Evolutionary conservation across 345 rosid species (phyloP).

Genomic region (Adansonia digitata): DNA sequence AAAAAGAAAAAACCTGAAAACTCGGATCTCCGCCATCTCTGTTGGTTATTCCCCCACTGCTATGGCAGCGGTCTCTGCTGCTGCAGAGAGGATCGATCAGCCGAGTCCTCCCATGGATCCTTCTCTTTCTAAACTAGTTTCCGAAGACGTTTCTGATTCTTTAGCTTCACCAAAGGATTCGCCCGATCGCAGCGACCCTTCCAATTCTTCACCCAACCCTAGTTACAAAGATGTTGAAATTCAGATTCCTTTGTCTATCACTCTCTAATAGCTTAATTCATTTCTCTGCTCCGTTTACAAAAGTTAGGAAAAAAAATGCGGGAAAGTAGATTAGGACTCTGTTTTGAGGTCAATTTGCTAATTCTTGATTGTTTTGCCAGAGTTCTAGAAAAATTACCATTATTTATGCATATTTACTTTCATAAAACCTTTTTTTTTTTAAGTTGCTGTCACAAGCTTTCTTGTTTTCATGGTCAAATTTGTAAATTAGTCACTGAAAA

Average conservation of each 20-base stretch:
- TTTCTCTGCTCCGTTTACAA: background rate
- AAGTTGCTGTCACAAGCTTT: background rate
- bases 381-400: background rate
- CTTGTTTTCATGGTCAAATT: background rate
- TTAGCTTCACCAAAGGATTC: conserved; percentile 30
- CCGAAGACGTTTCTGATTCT: conserved; percentile 38
- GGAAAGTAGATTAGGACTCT: background rate
- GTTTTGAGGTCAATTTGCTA: background rate
- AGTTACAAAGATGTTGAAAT: conserved; percentile 36
- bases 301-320: background rate
- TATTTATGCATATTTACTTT: background rate
- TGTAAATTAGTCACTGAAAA: background rate
- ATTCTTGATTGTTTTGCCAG: background rate
- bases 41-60: conserved; percentile 7
- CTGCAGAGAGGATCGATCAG: conserved; percentile 30
- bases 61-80: conserved; percentile 46
- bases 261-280: background rate
- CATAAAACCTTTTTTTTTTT: background rate
- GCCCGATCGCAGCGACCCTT: conserved; percentile 50
- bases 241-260: conserved; percentile 37
- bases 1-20: background rate
- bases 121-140: conserved; percentile 26
- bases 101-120: conserved; percentile 28
- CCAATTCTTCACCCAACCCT: conserved; percentile 43
- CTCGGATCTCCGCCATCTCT: conserved; percentile 8